phyloP scores from a whole-genome alignment of 805 yeast genomes.

The Wilhelminamyces savonicus region DNA sequence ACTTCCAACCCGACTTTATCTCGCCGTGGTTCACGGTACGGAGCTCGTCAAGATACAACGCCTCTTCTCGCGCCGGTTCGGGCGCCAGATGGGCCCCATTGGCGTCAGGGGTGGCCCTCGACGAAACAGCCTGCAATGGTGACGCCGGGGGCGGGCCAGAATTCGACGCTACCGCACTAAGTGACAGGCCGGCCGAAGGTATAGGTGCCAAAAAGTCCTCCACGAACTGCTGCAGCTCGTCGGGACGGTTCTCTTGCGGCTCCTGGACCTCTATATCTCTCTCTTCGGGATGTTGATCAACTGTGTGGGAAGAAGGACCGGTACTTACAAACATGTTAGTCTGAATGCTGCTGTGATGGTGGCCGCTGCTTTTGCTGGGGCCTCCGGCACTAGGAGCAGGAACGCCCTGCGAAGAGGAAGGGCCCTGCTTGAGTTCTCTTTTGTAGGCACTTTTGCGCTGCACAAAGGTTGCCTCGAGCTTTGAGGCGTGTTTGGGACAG shows the following conservation, averaged over 20 bases:
- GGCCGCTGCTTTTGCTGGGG: conserved; percentile 7
- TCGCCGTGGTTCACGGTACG: conserved; percentile 75
- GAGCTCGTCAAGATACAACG: conserved; percentile 62
- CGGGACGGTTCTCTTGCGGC: background rate
- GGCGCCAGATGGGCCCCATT: background rate
- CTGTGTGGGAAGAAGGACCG: conserved; percentile 2
- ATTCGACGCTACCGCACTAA: no score
- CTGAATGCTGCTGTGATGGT: conserved; percentile 16
- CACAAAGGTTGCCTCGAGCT: conserved; percentile 37
- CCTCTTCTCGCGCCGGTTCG: conserved; percentile 16
- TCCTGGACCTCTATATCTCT: conserved; percentile 2
- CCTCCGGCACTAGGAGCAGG: conserved; percentile 4
- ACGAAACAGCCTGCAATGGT: background rate
- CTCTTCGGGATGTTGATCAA: conserved; percentile 7
- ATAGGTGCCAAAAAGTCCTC: background rate
- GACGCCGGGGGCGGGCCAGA: background rate
- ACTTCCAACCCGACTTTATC: conserved; percentile 89
- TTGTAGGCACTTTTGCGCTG: conserved; percentile 14
- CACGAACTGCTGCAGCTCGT: background rate
- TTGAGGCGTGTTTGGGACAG: conserved; percentile 52
- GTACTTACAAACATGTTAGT: conserved; percentile 13
- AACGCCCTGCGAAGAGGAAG: conserved; percentile 1
- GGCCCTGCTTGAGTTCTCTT: conserved; percentile 6
- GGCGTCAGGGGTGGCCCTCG: conserved; percentile 19
- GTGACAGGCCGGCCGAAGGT: no score